phyloP scores from a whole-genome alignment of 2,329 filamentous ascomycete genomes.

The Didymosphaeria variabile region DNA sequence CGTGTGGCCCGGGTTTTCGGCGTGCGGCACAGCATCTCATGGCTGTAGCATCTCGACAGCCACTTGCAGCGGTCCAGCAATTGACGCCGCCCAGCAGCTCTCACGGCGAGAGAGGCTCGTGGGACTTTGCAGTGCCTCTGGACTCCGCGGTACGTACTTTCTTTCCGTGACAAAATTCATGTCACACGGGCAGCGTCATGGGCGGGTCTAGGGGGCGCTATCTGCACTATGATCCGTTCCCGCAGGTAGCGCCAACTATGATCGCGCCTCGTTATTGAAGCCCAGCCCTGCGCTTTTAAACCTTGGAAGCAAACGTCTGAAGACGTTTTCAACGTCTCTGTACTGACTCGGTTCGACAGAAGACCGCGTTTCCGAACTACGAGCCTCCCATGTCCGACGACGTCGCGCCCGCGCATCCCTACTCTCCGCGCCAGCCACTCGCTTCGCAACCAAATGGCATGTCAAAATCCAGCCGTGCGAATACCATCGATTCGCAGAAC shows the following conservation, averaged over 20 bases:
- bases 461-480: slow-evolving; percentile 39
- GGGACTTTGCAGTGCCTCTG: slow-evolving; percentile 52
- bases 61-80: slow-evolving; percentile 41
- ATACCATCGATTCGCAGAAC: slow-evolving; percentile 42
- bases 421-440: slow-evolving; percentile 44
- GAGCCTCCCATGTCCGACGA: slow-evolving; percentile 50
- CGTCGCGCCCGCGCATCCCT: slow-evolving; percentile 34
- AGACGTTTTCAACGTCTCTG: slow-evolving; percentile 8
- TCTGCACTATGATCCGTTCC: slow-evolving; percentile 30
- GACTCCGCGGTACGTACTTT: slow-evolving; percentile 45
- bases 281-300: slow-evolving; percentile 1
- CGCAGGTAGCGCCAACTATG: slow-evolving; percentile 32
- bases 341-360: slow-evolving; percentile 40
- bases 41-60: slow-evolving; percentile 46
- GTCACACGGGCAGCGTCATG: slow-evolving; percentile 26
- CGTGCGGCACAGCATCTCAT: slow-evolving; percentile 30
- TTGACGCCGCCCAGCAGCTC: slow-evolving; percentile 52
- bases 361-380: slow-evolving; percentile 36
- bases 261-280: slow-evolving; percentile 12
- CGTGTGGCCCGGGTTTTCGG: slow-evolving; percentile 21
- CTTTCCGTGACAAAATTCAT: slow-evolving; percentile 14
- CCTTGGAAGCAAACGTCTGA: slow-evolving; percentile 6
- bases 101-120: slow-evolving; percentile 48
- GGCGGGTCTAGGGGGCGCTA: slow-evolving; percentile 27
- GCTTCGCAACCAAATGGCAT: slow-evolving; percentile 46